Conservation (phyloP, 768 basidiomycete species). For the Boletus barrowsii region DNA sequence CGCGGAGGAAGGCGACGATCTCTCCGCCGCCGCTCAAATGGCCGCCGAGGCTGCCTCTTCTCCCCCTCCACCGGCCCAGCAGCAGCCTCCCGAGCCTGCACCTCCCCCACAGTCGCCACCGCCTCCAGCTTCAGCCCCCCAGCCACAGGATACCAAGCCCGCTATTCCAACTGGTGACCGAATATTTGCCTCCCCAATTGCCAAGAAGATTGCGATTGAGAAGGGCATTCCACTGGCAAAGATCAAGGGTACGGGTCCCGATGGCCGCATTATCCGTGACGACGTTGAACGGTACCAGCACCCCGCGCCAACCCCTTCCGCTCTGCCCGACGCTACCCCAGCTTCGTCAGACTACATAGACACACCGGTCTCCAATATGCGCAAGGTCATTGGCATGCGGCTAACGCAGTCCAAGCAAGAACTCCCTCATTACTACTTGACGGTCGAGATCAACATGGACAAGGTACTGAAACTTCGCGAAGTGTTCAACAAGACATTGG, state of each 20-base stretch:
- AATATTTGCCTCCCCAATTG: conserved; percentile 93
- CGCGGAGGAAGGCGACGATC: conserved; percentile 93
- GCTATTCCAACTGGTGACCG: conserved; percentile 68
- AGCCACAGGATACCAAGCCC: conserved; percentile 43
- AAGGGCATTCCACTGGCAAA: conserved; percentile 86
- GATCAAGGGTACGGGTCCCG: conserved; percentile 91
- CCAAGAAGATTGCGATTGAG: conserved; percentile 96
- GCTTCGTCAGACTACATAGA: conserved; percentile 77
- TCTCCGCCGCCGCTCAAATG: conserved; percentile 75
- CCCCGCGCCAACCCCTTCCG: conserved; percentile 40
- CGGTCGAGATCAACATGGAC: conserved; percentile 95
- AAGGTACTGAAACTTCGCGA: conserved; percentile 90
- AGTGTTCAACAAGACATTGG: conserved; percentile 89
- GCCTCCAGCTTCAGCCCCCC: conserved; percentile 33
- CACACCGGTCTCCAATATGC: conserved; percentile 90
- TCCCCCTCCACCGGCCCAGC: conserved; percentile 32
- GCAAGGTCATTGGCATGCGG: conserved; percentile 86
- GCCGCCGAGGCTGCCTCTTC: conserved; percentile 59
- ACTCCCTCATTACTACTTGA: conserved; percentile 96
- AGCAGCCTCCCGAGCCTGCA: conserved; percentile 41
- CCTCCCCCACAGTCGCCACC: conserved; percentile 36
- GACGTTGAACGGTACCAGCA: conserved; percentile 91
- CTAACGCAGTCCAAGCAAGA: conserved; percentile 92
- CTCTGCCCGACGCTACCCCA: conserved; percentile 45
- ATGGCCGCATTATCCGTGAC: conserved; percentile 89